These are phyloP conservation scores for Coemansia sp. DNA, from an alignment of 192 early-diverging fungal genomes.

Conservation along the genomic window DNA sequence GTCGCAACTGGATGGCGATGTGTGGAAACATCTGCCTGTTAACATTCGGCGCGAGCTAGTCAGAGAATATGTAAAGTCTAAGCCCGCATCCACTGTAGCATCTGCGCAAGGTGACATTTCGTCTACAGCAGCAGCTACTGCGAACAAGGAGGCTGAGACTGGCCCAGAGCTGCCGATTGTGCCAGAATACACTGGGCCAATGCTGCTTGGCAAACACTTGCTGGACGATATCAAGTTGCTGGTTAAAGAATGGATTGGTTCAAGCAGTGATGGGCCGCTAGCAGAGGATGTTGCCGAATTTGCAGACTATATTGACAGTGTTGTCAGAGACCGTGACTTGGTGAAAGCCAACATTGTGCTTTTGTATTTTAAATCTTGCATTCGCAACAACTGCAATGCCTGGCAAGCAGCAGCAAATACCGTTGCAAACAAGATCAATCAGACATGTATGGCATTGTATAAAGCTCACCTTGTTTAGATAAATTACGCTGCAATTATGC, in stretches of 20 bases:
- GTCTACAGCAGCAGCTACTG: neutral
- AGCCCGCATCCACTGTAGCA: neutral
- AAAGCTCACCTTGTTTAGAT: constrained; percentile 18
- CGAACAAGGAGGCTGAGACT: neutral
- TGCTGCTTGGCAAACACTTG: constrained; percentile 20
- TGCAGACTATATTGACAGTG: constrained; percentile 28
- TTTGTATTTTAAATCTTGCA: constrained; percentile 15
- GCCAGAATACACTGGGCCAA: constrained; percentile 14
- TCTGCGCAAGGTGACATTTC: neutral
- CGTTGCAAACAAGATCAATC: constrained; percentile 14
- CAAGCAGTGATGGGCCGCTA: constrained; percentile 18
- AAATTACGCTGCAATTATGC: neutral
- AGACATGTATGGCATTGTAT: constrained; percentile 30
- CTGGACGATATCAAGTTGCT: constrained; percentile 20
- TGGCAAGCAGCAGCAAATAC: constrained; percentile 21
- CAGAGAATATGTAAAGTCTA: constrained; percentile 30
- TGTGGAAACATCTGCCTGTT: constrained; percentile 33
- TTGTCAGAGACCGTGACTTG: constrained; percentile 28
- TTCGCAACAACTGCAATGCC: neutral
- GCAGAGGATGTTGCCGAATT: constrained; percentile 35
- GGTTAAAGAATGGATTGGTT: constrained; percentile 26
- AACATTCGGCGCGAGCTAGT: constrained; percentile 41
- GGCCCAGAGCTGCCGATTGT: neutral
- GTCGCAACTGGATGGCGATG: constrained; percentile 42
- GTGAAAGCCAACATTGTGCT: constrained; percentile 16